Percentiles rank a stretch among this genome's conserved stretches.
These are phyloP conservation scores for Strobilomyces confusus DNA, from an alignment of 768 basidiomycete genomes.

Conservation along the genomic window DNA sequence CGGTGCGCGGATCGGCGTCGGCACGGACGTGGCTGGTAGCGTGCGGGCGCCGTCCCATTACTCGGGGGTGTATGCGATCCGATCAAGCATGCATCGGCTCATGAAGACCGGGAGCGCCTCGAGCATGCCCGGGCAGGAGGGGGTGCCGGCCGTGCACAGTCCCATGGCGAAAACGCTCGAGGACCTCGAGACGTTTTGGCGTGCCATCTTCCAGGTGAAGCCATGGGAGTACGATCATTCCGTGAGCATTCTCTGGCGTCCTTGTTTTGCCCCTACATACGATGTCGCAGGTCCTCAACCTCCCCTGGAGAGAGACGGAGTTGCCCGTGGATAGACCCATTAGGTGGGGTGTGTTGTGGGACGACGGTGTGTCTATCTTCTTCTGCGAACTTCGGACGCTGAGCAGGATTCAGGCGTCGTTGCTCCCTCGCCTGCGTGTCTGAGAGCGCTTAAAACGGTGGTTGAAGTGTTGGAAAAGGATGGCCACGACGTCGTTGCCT, in stretches of 20 bases:
- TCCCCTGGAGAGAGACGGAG: slow-evolving; percentile 37
- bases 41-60: slow-evolving; percentile 65
- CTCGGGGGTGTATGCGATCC: slow-evolving; percentile 60
- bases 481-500: slow-evolving; percentile 50
- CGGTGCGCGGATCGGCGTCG: slow-evolving; percentile 58
- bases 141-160: slow-evolving; percentile 47
- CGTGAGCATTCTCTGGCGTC: slow-evolving; percentile 20
- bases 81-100: slow-evolving; percentile 55
- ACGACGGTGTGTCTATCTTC: slow-evolving; percentile 43
- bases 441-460: slow-evolving; percentile 48
- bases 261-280: too few relatives aligned
- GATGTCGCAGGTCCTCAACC: slow-evolving; percentile 26
- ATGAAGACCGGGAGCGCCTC: slow-evolving; percentile 46
- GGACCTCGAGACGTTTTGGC: slow-evolving; percentile 65
- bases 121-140: slow-evolving; percentile 53
- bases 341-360: slow-evolving; percentile 63
- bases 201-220: slow-evolving; percentile 52
- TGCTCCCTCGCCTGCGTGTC: slow-evolving; percentile 54
- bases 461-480: slow-evolving; percentile 39
- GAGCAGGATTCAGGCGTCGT: slow-evolving; percentile 47
- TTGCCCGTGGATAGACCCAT: slow-evolving; percentile 45
- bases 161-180: slow-evolving; percentile 62
- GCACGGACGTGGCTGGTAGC: slow-evolving; percentile 68
- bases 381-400: background rate
- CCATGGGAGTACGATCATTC: slow-evolving; percentile 66